These are phyloP conservation scores for Backusella liffmaniae DNA, from an alignment of 192 early-diverging fungal genomes.

Conservation along the genomic window DNA sequence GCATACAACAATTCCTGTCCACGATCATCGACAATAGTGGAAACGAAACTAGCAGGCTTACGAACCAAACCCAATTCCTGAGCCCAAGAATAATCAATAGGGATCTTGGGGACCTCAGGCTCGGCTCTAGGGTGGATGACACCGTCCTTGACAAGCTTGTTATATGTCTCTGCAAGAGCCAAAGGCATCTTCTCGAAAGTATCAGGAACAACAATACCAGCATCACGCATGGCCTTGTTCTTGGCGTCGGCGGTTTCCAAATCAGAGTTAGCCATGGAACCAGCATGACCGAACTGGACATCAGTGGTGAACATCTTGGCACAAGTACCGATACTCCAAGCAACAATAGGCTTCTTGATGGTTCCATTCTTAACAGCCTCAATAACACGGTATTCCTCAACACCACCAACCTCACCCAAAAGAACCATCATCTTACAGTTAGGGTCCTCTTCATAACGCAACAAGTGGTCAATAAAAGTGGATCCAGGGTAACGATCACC, in stretches of 20 bases:
- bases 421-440: slow-evolving; percentile 92
- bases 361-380: slow-evolving; percentile 83
- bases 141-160: slow-evolving; percentile 70
- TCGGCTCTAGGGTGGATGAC: slow-evolving; percentile 73
- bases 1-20: slow-evolving; percentile 98
- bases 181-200: slow-evolving; percentile 94
- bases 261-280: slow-evolving; percentile 94
- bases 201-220: slow-evolving; percentile 90
- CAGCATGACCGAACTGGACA: slow-evolving; percentile 99
- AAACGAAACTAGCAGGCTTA: slow-evolving; percentile 98
- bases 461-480: slow-evolving; percentile 97
- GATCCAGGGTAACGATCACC: slow-evolving; percentile 98
- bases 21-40: slow-evolving; percentile 98
- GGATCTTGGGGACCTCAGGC: slow-evolving; percentile 96
- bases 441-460: slow-evolving; percentile 92
- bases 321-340: slow-evolving; percentile 99
- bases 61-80: slow-evolving; percentile 97
- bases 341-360: slow-evolving; percentile 98
- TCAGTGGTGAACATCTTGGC: slow-evolving; percentile 99
- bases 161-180: slow-evolving; percentile 76
- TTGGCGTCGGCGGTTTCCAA: slow-evolving; percentile 96
- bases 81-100: slow-evolving; percentile 99
- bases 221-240: slow-evolving; percentile 81
- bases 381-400: slow-evolving; percentile 94
- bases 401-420: slow-evolving; percentile 97